Evolutionary conservation across 2,329 filamentous ascomycete species (phyloP).

Genomic region (Chrysoporthe austroafricana): DNA sequence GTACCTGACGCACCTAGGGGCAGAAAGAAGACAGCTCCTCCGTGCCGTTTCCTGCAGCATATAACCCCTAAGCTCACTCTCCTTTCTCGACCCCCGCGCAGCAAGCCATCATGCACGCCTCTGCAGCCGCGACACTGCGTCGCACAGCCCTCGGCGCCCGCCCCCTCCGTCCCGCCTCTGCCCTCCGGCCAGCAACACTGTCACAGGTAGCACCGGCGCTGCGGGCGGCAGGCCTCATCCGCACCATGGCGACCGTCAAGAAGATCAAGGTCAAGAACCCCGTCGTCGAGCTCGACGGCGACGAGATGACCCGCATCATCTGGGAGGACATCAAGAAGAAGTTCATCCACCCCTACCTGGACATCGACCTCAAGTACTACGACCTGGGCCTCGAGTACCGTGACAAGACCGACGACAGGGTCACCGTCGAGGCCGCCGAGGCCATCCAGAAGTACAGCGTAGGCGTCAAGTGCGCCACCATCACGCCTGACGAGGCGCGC

Average conservation of each 20-base stretch:
- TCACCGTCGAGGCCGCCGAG: slow-evolving; percentile 92
- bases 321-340: slow-evolving; percentile 99
- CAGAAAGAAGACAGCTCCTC: not conserved
- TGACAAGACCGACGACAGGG: slow-evolving; percentile 94
- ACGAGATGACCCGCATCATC: slow-evolving; percentile 98
- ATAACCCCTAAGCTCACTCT: not conserved
- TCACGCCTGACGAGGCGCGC: slow-evolving; percentile 95
- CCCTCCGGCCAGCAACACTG: slow-evolving; percentile 16
- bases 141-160: slow-evolving; percentile 25
- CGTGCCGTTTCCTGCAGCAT: not conserved
- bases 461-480: slow-evolving; percentile 98
- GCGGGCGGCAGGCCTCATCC: slow-evolving; percentile 28
- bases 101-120: slow-evolving; percentile 25
- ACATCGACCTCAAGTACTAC: slow-evolving; percentile 98
- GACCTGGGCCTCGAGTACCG: slow-evolving; percentile 92
- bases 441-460: slow-evolving; percentile 99
- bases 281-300: slow-evolving; percentile 94
- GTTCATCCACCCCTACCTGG: slow-evolving; percentile 94
- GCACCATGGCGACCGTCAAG: slow-evolving; percentile 61
- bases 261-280: slow-evolving; percentile 99
- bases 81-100: not conserved
- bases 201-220: slow-evolving; percentile 22
- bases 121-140: slow-evolving; percentile 28
- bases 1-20: no score
- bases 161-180: slow-evolving; percentile 15